A percentile compares a stretch with the other conserved stretches of the same genome.
Conservation (phyloP, 805 yeast genomes). For the Komagataella populi region DNA sequence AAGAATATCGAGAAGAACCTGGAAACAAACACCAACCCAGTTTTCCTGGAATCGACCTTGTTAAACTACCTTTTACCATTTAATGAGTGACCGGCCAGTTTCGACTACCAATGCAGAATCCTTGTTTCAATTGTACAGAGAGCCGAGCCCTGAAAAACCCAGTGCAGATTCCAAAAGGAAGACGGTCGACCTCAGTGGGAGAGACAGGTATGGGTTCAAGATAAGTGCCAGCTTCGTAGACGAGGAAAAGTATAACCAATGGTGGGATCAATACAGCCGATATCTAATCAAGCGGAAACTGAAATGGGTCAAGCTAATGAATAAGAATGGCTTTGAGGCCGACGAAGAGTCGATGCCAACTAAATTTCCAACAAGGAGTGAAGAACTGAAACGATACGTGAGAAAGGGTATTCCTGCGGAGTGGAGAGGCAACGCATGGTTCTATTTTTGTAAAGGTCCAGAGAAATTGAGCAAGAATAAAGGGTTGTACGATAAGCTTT, state of each 20-base stretch:
- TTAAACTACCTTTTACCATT: not conserved
- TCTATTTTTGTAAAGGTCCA: slow-evolving; percentile 75
- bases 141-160: not conserved
- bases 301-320: slow-evolving; percentile 65
- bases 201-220: slow-evolving; percentile 82
- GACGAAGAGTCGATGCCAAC: slow-evolving; percentile 25
- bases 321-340: slow-evolving; percentile 44
- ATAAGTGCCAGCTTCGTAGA: slow-evolving; percentile 45
- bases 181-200: slow-evolving; percentile 12
- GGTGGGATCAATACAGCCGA: slow-evolving; percentile 62
- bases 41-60: not conserved
- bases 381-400: slow-evolving; percentile 65
- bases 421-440: slow-evolving; percentile 97
- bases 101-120: not conserved
- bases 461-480: slow-evolving; percentile 46
- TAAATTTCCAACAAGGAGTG: slow-evolving; percentile 67
- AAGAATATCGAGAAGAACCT: not conserved
- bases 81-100: not conserved
- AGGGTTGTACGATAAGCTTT: slow-evolving; percentile 64
- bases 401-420: slow-evolving; percentile 93
- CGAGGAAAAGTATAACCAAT: slow-evolving; percentile 44
- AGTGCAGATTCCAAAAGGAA: not conserved
- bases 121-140: not conserved
- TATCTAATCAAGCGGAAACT: slow-evolving; percentile 51
- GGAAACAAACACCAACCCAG: not conserved